These are phyloP conservation scores for Lenwebbia sp. DNA, from an alignment of 345 rosid genomes.

Conservation along the genomic window DNA sequence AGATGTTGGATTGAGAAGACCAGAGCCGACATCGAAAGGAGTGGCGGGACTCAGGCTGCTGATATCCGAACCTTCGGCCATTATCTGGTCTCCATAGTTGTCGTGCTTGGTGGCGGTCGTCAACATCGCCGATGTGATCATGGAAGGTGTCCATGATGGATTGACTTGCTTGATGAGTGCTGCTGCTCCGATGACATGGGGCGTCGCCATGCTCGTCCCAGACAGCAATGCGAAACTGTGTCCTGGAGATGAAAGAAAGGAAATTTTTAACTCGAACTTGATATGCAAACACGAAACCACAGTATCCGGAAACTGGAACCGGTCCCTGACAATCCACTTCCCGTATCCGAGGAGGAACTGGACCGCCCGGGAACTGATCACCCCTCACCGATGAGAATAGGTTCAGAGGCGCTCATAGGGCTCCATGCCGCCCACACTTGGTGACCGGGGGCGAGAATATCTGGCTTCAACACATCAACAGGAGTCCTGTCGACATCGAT, in stretches of 20 bases:
- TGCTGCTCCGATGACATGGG: constrained; percentile 63
- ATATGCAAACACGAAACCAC: not conserved
- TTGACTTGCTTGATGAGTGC: constrained; percentile 60
- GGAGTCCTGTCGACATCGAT: constrained; percentile 28
- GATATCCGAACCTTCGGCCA: constrained; percentile 32
- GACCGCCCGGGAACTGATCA: too few species aligned
- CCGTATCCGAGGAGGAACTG: too few species aligned
- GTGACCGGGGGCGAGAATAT: constrained; percentile 80
- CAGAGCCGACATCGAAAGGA: constrained; percentile 64
- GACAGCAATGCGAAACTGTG: constrained; percentile 58
- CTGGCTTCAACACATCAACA: constrained; percentile 73
- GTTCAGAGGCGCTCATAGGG: constrained; percentile 57
- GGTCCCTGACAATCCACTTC: too few species aligned
- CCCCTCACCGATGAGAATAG: constrained; percentile 30
- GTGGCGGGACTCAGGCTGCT: constrained; percentile 28
- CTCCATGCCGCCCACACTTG: constrained; percentile 98
- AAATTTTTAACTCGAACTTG: not conserved
- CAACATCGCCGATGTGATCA: constrained; percentile 73
- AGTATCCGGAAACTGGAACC: not conserved
- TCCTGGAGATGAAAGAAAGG: constrained; percentile 21
- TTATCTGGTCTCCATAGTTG: constrained; percentile 37
- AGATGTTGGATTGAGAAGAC: constrained; percentile 50
- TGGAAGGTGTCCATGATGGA: constrained; percentile 74
- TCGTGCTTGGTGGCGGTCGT: constrained; percentile 54
- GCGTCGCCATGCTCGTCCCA: constrained; percentile 91